Evolutionary conservation across 2,329 filamentous ascomycete genomes (phyloP).

Genomic region (Cordyceps farinosa): DNA sequence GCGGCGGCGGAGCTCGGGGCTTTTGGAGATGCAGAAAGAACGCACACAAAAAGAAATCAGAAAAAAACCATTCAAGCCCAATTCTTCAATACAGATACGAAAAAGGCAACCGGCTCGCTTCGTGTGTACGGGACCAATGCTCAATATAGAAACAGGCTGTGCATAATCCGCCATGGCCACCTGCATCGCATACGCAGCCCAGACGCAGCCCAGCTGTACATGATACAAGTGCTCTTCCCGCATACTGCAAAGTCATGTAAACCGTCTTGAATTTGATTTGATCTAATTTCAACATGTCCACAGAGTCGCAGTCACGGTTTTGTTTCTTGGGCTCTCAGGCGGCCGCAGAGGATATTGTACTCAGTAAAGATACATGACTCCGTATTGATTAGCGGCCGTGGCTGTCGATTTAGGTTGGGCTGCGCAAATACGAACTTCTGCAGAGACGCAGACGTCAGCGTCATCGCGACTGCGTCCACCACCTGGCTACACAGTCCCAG

Average conservation of each 20-base stretch:
- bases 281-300: background rate
- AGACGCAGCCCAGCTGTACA: background rate
- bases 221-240: constrained; percentile 5
- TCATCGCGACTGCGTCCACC: constrained; percentile 6
- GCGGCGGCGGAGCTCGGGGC: constrained; percentile 5
- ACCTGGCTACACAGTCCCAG: background rate
- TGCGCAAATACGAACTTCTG: constrained; percentile 7
- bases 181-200: background rate
- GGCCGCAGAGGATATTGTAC: background rate
- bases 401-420: background rate
- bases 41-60: background rate
- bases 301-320: background rate
- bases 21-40: background rate
- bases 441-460: constrained; percentile 4
- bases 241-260: background rate
- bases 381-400: background rate
- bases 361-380: background rate
- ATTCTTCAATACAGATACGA: background rate
- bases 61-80: background rate
- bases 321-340: background rate
- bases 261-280: background rate
- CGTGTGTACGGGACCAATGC: background rate
- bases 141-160: constrained; percentile 17
- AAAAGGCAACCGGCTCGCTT: background rate
- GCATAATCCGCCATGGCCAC: background rate